These are phyloP conservation scores for Rubia yunnanensis DNA, from an alignment of 257 asterid genomes.

Conservation along the genomic window DNA sequence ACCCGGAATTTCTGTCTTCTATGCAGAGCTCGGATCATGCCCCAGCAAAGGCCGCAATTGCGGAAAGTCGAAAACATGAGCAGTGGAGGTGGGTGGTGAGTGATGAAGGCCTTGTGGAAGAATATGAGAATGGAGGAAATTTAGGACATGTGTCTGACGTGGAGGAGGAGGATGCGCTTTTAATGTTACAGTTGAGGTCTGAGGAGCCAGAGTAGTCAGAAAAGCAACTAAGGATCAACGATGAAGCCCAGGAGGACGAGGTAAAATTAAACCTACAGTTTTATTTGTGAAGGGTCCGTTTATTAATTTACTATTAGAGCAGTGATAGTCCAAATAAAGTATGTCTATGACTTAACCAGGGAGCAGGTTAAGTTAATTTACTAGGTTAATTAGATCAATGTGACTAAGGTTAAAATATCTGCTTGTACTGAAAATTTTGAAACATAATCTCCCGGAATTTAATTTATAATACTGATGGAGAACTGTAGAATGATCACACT, in stretches of 20 bases:
- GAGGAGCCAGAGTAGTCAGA: slow-evolving; percentile 44
- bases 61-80: background rate
- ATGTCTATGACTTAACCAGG: background rate
- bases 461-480: too few species aligned
- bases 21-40: too few species aligned
- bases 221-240: slow-evolving; percentile 47
- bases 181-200: slow-evolving; percentile 13
- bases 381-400: background rate
- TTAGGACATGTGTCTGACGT: background rate
- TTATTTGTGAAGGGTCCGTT: too few species aligned
- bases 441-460: background rate
- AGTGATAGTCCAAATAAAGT: background rate
- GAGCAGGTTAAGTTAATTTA: background rate
- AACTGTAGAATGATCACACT: too few species aligned
- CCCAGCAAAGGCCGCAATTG: background rate
- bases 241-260: slow-evolving; percentile 84
- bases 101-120: too few species aligned
- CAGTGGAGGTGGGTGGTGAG: background rate
- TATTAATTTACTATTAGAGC: too few species aligned
- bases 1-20: too few species aligned
- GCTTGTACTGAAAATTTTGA: too few species aligned
- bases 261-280: slow-evolving; percentile 19
- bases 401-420: background rate
- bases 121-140: background rate
- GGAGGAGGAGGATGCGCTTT: background rate